Evolutionary conservation across 192 early-diverging fungal species (phyloP).

Genomic region (Rhizophagus clarus): DNA sequence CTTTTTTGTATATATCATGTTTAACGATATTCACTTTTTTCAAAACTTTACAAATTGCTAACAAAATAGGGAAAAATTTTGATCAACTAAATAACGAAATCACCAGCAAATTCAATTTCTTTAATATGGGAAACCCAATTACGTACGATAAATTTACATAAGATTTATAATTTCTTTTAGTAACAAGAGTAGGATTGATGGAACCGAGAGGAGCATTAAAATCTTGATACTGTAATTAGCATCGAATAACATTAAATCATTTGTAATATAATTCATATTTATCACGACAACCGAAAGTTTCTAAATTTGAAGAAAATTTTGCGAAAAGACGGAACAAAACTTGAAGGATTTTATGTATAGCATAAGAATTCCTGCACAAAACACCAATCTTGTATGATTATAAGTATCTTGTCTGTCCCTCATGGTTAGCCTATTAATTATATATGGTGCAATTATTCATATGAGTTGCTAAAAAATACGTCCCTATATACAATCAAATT

Average conservation of each 20-base stretch:
- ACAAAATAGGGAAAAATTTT: slow-evolving; percentile 5
- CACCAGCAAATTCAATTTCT: background rate
- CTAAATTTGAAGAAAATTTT: background rate
- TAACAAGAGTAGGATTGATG: background rate
- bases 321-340: slow-evolving; percentile 9
- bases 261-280: background rate
- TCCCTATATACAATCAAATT: no score
- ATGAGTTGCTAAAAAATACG: no score
- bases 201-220: background rate
- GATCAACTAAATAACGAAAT: background rate
- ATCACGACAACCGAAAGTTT: background rate
- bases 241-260: background rate
- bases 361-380: background rate
- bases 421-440: no score
- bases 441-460: no score
- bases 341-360: background rate
- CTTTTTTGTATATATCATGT: no score
- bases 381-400: background rate
- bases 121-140: background rate
- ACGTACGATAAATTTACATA: background rate
- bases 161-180: background rate
- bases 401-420: no score
- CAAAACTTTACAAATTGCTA: background rate
- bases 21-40: slow-evolving; percentile 1
- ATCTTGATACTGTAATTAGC: background rate